Base-by-base conservation (phyloP, 2,329 filamentous ascomycete species). In the Penicillium occitanis region DNA sequence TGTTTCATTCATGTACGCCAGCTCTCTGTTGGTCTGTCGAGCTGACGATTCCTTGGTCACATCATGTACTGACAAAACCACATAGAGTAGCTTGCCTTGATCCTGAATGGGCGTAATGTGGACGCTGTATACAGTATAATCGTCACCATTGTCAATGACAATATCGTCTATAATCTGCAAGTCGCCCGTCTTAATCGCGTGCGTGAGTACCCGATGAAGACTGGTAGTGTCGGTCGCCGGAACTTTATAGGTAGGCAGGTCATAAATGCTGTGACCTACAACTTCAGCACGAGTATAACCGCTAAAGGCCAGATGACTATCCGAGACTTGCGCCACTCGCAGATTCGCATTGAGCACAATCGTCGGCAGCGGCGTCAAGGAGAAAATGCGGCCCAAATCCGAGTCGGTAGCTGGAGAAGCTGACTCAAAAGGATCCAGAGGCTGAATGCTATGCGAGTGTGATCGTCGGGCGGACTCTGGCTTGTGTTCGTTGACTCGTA, bases 1-100 rank as follows among this genome's bases (percentile, higher is more conserved):
- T 4, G 82, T 83, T 69, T 87, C 84, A 70, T 83, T 83, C 62
- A 78, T 74, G 70, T 84, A 82, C 63, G 81, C 72, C 63, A 83
- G 79, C 57, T 67, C 66, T 51, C 61, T 64, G 22, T 62, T 61
- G 57, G 33, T 62, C 48, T 67, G 55, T 11, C 76, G 76, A 67
- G 74, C 75, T 30, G 68, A 46, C 6, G 69, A 37, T n/a, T 78
- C 73, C 42, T 74, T 73, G 25, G 75, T 78, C 51, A 75, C 71
- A 59, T 81, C 74, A 6, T 78, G 73, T 17, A 78, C 75, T 67
- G 84, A 80, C 30, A 84, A 72, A 7, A 81, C 71, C 6, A 83
- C 64, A 69, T 79, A 81, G 48, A 79, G 71, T 7, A 84, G 71
- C 2, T 63, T 68, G 57, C 72, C 74, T 55, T 75, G 71, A 46